A percentile compares a stretch with the other conserved stretches of the same genome.
Conservation (phyloP, 345 rosid species). For the Citrus sinensis region DVS_A1.0 CM039168.1:1733501-1734000, state of each 20-base stretch:
- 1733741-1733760: not conserved
- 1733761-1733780: not conserved
- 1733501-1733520: not conserved
- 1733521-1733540: not conserved
- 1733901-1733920: not conserved
- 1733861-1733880: conserved; percentile 58
- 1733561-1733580: too few species aligned
- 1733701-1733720: not conserved
- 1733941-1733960: conserved; percentile 26
- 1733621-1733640: not conserved
- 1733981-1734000: conserved; percentile 88
- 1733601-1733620: not conserved
- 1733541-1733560: not conserved
- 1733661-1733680: not conserved
- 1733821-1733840: conserved; percentile 84
- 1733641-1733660: not conserved
- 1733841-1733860: conserved; percentile 78
- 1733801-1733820: conserved; percentile 95
- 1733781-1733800: not conserved
- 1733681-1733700: not conserved
- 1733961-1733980: conserved; percentile 50
- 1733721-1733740: not conserved
- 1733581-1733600: not conserved
- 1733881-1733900: not conserved
- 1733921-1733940: not conserved